phyloP scores from a whole-genome alignment of 352 stramenopile genomes.

The Globisporangium apiculatum region DNA sequence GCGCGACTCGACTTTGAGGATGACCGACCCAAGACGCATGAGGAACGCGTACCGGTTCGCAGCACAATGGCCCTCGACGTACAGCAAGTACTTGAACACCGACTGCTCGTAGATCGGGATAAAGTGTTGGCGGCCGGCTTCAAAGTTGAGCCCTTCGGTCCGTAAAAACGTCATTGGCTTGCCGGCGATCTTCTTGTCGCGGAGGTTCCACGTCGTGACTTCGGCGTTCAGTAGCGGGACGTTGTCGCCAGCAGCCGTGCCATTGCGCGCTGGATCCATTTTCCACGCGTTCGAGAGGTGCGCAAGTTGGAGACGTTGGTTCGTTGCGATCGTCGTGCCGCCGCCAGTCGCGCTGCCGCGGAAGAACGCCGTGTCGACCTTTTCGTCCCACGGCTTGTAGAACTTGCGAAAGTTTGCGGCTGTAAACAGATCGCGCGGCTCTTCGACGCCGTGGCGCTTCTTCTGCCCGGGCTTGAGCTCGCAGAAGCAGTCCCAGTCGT shows the following conservation, averaged over 20 bases:
- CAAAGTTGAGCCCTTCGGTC: slow-evolving; percentile 75
- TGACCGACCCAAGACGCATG: slow-evolving; percentile 97
- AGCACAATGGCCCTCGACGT: slow-evolving; percentile 96
- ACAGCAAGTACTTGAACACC: slow-evolving; percentile 97
- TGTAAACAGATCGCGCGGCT: slow-evolving; percentile 93
- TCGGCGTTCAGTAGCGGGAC: slow-evolving; percentile 94
- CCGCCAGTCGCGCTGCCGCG: slow-evolving; percentile 94
- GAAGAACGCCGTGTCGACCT: slow-evolving; percentile 97
- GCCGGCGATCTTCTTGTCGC: slow-evolving; percentile 95
- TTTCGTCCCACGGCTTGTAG: slow-evolving; percentile 93
- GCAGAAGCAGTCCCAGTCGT: slow-evolving; percentile 78
- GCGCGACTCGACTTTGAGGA: slow-evolving; percentile 92
- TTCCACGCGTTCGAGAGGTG: slow-evolving; percentile 93
- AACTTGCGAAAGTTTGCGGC: slow-evolving; percentile 97
- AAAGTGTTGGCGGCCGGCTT: slow-evolving; percentile 92
- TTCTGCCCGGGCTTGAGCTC: slow-evolving; percentile 39
- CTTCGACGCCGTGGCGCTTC: slow-evolving; percentile 71
- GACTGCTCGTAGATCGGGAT: slow-evolving; percentile 98
- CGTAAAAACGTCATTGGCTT: slow-evolving; percentile 94
- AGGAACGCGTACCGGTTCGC: slow-evolving; percentile 98
- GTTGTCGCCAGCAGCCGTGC: slow-evolving; percentile 35
- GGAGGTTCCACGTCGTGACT: slow-evolving; percentile 94
- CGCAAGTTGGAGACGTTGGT: slow-evolving; percentile 93
- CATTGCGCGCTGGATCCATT: slow-evolving; percentile 82
- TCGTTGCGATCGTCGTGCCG: slow-evolving; percentile 93